A percentile compares a stretch with the other conserved stretches of the same genome.
These are phyloP conservation scores for Polytrichum formosum DNA, from an alignment of 225 moss, liverwort and hornwort species.

Conservation along the genomic window DNA sequence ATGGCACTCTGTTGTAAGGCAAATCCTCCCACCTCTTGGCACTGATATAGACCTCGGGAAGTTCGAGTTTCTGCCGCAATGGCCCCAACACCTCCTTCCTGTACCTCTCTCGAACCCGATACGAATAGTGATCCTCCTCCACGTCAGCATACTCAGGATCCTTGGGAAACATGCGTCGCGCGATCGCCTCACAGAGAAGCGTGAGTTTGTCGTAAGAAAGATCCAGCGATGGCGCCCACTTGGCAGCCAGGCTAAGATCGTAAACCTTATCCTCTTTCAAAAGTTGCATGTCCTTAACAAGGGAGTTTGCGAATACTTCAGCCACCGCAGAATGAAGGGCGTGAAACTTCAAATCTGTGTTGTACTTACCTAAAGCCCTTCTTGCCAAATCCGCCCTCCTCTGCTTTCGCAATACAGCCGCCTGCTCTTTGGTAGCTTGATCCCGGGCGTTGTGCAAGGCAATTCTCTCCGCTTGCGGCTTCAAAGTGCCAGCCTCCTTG, in stretches of 20 bases:
- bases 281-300: constrained; percentile 52
- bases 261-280: constrained; percentile 40
- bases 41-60: constrained; percentile 84
- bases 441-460: constrained; percentile 59
- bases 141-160: constrained; percentile 57
- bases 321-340: constrained; percentile 54
- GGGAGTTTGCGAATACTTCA: constrained; percentile 57
- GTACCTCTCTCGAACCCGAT: constrained; percentile 62
- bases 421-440: constrained; percentile 39
- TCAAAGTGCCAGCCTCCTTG: constrained; percentile 44
- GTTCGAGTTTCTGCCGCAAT: constrained; percentile 63
- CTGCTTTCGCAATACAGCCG: constrained; percentile 42
- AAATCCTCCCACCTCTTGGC: constrained; percentile 72
- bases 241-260: constrained; percentile 70
- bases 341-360: constrained; percentile 41
- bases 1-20: constrained; percentile 70
- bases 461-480: constrained; percentile 63
- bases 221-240: constrained; percentile 84
- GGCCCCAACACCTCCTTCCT: constrained; percentile 69
- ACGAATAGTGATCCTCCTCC: constrained; percentile 45
- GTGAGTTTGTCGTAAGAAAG: constrained; percentile 64
- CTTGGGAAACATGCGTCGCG: constrained; percentile 64
- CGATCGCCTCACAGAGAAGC: constrained; percentile 65
- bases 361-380: constrained; percentile 35
- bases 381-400: constrained; percentile 41